Evolutionary conservation across 2,329 filamentous ascomycete species (phyloP).

Genomic region (Capronia americana): DNA sequence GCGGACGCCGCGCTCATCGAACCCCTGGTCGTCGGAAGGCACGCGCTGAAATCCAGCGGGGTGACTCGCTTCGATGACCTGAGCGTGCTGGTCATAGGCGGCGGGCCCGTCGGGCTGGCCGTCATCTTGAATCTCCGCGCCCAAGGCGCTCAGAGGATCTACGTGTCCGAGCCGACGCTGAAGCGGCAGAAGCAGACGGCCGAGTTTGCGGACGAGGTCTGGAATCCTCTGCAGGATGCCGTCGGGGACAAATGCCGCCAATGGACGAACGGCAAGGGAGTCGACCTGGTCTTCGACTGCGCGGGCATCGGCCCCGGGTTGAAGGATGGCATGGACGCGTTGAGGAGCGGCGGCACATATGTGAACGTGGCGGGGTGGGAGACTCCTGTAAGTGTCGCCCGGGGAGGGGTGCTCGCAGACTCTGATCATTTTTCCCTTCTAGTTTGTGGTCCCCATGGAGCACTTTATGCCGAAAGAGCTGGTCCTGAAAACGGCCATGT

Average conservation of each 20-base stretch:
- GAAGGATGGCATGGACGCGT: slow-evolving; percentile 42
- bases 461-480: slow-evolving; percentile 13
- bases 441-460: slow-evolving; percentile 7
- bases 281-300: slow-evolving; percentile 46
- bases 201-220: slow-evolving; percentile 7
- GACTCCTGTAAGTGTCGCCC: slow-evolving; percentile 39
- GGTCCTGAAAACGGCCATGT: slow-evolving; percentile 40
- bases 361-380: slow-evolving; percentile 46
- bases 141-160: slow-evolving; percentile 5
- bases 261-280: slow-evolving; percentile 42
- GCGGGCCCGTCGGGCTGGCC: slow-evolving; percentile 25
- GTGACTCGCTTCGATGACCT: background rate
- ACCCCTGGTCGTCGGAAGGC: slow-evolving; percentile 23
- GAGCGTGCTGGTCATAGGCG: slow-evolving; percentile 22
- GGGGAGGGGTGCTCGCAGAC: background rate
- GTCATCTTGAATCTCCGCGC: slow-evolving; percentile 15
- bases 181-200: slow-evolving; percentile 10
- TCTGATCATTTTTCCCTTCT: slow-evolving; percentile 39
- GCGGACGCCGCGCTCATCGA: slow-evolving; percentile 23
- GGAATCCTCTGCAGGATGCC: slow-evolving; percentile 17
- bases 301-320: slow-evolving; percentile 43
- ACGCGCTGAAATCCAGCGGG: slow-evolving; percentile 37
- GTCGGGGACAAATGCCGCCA: slow-evolving; percentile 41
- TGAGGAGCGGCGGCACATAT: slow-evolving; percentile 42
- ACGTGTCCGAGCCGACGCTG: slow-evolving; percentile 23